These are phyloP conservation scores for Glutinoglossum americanum DNA, from an alignment of 495 filamentous ascomycete genomes.

Conservation along the genomic window DNA sequence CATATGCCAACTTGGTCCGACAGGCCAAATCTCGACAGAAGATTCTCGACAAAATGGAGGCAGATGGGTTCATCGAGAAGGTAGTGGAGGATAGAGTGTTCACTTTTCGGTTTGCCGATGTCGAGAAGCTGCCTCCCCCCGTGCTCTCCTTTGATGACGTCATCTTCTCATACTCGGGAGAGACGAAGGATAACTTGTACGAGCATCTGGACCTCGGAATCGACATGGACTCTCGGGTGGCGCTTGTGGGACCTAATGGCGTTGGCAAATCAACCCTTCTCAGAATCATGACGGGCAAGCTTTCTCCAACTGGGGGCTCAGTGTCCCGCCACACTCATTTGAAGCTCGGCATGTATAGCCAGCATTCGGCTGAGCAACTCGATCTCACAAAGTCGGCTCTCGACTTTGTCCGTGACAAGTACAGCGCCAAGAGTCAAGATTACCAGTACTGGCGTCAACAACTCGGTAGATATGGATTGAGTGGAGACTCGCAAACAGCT, in stretches of 20 bases:
- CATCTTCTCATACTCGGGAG: constrained; percentile 91
- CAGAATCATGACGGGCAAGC: constrained; percentile 84
- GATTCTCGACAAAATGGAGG: constrained; percentile 99
- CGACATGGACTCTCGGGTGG: constrained; percentile 96
- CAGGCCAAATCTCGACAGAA: constrained; percentile 99
- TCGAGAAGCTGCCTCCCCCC: constrained; percentile 92
- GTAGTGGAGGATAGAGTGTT: constrained; percentile 75
- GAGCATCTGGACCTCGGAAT: constrained; percentile 93
- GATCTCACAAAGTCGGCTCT: constrained; percentile 94
- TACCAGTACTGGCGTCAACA: constrained; percentile 99
- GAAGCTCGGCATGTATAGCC: constrained; percentile 91
- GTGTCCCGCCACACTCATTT: constrained; percentile 89
- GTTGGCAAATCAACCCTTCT: constrained; percentile 98
- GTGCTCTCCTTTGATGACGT: constrained; percentile 93
- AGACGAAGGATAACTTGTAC: constrained; percentile 78
- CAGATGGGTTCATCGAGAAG: constrained; percentile 90
- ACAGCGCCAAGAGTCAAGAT: constrained; percentile 69
- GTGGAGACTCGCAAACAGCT: constrained; percentile 81
- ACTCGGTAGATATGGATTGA: constrained; percentile 81
- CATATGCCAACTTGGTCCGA: constrained; percentile 95
- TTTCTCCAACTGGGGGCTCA: constrained; percentile 61
- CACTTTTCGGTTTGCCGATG: constrained; percentile 95
- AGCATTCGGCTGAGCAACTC: constrained; percentile 96
- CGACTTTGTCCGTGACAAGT: constrained; percentile 95
- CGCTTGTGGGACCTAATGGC: constrained; percentile 95